Percentiles rank a stretch among this genome's conserved stretches.
These are phyloP conservation scores for Candida michaelii DNA, from an alignment of 805 yeast genomes.

Conservation along the genomic window DNA sequence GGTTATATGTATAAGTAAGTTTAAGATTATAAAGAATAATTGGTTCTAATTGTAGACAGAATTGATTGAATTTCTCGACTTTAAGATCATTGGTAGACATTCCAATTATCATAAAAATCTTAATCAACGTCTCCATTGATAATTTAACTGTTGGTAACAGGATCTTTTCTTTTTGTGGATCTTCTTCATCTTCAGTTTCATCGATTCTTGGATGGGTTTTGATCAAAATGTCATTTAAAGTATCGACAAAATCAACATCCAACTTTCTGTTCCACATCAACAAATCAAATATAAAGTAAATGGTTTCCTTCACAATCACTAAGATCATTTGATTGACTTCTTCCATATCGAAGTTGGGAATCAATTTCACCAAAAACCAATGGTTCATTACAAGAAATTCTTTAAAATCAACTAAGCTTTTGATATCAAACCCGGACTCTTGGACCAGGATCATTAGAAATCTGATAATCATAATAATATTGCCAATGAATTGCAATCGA, in stretches of 20 bases:
- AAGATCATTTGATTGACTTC: constrained; percentile 17
- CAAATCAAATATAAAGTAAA: constrained; percentile 26
- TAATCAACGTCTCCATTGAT: constrained; percentile 28
- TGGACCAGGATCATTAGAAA: constrained; percentile 19
- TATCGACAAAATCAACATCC: constrained; percentile 3
- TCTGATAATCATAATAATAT: constrained; percentile 25
- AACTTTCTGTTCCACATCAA: constrained; percentile 10
- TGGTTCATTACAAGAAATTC: constrained; percentile 10
- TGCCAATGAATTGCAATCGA: constrained; percentile 21
- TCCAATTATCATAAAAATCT: constrained; percentile 24
- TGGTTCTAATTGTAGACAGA: constrained; percentile 17
- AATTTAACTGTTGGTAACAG: constrained; percentile 21
- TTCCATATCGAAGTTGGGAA: constrained; percentile 12
- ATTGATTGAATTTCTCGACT: constrained; percentile 6
- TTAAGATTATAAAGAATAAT: constrained; percentile 16
- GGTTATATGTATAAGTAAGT: constrained; percentile 17
- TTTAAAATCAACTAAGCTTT: constrained; percentile 3
- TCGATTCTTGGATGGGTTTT: constrained; percentile 13
- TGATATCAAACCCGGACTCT: neutral
- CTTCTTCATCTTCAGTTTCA: constrained; percentile 1
- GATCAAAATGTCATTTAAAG: constrained; percentile 9
- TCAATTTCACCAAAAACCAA: constrained; percentile 14
- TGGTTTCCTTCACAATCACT: constrained; percentile 24
- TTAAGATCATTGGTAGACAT: constrained; percentile 17
- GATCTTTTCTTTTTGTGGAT: neutral